phyloP scores from a whole-genome alignment of 352 stramenopile species.

The Lagenidium sp. region DNA sequence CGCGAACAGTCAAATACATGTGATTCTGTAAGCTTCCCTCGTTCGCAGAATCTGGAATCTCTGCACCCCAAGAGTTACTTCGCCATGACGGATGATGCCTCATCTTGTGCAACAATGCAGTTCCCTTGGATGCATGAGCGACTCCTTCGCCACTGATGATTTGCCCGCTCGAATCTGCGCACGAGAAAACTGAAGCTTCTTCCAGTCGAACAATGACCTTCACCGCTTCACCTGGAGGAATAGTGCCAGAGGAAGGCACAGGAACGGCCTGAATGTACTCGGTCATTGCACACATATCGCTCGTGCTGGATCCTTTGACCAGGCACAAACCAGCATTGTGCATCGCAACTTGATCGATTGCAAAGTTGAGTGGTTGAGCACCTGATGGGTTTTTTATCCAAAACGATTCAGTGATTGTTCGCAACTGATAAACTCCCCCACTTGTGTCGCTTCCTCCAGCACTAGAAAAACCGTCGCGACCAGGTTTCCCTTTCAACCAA shows the following conservation, averaged over 20 bases:
- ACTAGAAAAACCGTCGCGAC: no score
- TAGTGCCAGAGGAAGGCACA: slow-evolving; percentile 58
- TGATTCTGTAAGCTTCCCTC: slow-evolving; percentile 45
- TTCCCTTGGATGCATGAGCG: slow-evolving; percentile 1
- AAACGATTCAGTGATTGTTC: slow-evolving; percentile 76
- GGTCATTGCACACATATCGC: slow-evolving; percentile 65
- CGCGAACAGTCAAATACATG: slow-evolving; percentile 69
- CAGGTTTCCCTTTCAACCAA: slow-evolving; percentile 28
- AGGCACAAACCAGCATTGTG: slow-evolving; percentile 54
- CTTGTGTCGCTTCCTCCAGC: no score
- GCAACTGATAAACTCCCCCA: no score
- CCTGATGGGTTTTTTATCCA: slow-evolving; percentile 75
- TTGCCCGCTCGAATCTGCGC: no score
- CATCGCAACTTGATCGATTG: slow-evolving; percentile 60
- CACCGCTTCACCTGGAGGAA: slow-evolving; percentile 57
- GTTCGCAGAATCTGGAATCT: slow-evolving; percentile 25
- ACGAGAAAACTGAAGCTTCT: slow-evolving; percentile 28
- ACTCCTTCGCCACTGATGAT: slow-evolving; percentile 1
- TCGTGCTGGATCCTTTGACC: slow-evolving; percentile 37
- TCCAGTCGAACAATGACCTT: slow-evolving; percentile 77
- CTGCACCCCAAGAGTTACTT: slow-evolving; percentile 76
- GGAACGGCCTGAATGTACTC: slow-evolving; percentile 71
- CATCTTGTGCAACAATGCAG: slow-evolving; percentile 54
- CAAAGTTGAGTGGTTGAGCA: slow-evolving; percentile 56
- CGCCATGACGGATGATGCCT: slow-evolving; percentile 71